Evolutionary conservation across 2,329 filamentous ascomycete species (phyloP), one percentile per base, ranked within the genome.

Genomic region (Graphium sp.): DNA sequence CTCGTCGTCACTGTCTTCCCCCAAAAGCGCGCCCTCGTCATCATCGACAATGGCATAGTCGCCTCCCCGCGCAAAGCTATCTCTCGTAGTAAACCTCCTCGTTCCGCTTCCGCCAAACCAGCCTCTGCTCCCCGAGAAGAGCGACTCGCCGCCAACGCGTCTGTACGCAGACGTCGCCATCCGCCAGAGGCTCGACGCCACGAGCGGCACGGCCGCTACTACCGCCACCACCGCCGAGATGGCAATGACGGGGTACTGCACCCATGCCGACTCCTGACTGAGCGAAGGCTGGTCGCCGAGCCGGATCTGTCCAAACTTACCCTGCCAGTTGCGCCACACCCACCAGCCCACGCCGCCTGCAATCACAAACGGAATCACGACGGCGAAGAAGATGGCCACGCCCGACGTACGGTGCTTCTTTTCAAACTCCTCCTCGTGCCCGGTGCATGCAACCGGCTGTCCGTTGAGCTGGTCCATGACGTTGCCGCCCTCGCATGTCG

Each of bases 1-100:
- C 35, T 94, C 87, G 45, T 94, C 84, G 38, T 94, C 87, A 39
- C 83, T 84, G 34, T 92, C 85, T 40, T 94, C 87, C 1, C 89
- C 89, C 20, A 98, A 56, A 39, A 98, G 57, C 58, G 95, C 87
- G 27, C 87, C 87, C 49, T 95, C 89, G 46, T 95, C 89, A 28
- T 89, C 80, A 42, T 92, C 84, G 29, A 93, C 83, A 42, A 77
- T 66, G 11, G 75, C 71, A 49, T 95, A 95, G 49, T 93, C 82
- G n/a, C 79, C 76, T 2, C 82, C 78, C 32, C 84, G 69, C 5
- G 84, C 79, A 53, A 98, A 98, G 35, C 81, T 87, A 43, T 81
- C 80, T 34, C 91, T 63, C 28, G 81, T 92, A 11, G 84, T 89
- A 48, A 91, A 98, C 32, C 76, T 72, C 34, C 78, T 61, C 21